Evolutionary conservation across 176 grass and related monocot species (phyloP).

Genomic region (Hordeum vulgare): DNA sequence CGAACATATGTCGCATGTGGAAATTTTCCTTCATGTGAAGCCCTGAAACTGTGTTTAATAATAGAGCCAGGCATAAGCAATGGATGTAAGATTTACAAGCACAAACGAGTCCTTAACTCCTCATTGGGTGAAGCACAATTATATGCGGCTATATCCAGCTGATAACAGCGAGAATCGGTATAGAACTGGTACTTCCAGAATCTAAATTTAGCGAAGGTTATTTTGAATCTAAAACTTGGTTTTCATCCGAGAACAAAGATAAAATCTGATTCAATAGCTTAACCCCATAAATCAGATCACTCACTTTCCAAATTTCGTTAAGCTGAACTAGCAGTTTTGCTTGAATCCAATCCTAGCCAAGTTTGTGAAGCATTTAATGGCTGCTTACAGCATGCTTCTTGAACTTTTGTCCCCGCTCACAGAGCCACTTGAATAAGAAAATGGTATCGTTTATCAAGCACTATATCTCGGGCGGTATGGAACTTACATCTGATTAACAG

Average conservation of each 20-base stretch:
- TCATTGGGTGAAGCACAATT: neutral
- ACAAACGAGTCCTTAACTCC: neutral
- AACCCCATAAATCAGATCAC: neutral
- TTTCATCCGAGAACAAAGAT: neutral
- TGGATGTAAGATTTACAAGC: neutral
- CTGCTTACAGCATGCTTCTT: neutral
- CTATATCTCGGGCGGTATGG: neutral
- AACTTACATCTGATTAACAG: neutral
- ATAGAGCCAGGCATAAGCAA: neutral
- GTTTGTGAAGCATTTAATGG: neutral
- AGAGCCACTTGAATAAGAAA: neutral
- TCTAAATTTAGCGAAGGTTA: neutral
- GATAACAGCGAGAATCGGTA: neutral
- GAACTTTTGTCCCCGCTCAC: neutral
- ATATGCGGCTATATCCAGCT: neutral
- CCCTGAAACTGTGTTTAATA: neutral
- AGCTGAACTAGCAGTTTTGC: neutral
- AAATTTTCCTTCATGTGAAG: neutral
- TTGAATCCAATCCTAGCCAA: neutral
- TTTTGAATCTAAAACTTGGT: neutral
- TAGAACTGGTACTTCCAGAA: neutral
- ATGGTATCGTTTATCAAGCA: neutral
- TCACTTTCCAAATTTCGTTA: neutral
- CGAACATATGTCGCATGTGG: neutral
- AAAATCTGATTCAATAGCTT: neutral